Percentiles rank a stretch among this genome's conserved stretches.
Evolutionary conservation across 192 early-diverging fungal species (phyloP).

Genomic region (Jimgerdemannia lactiflua): DNA sequence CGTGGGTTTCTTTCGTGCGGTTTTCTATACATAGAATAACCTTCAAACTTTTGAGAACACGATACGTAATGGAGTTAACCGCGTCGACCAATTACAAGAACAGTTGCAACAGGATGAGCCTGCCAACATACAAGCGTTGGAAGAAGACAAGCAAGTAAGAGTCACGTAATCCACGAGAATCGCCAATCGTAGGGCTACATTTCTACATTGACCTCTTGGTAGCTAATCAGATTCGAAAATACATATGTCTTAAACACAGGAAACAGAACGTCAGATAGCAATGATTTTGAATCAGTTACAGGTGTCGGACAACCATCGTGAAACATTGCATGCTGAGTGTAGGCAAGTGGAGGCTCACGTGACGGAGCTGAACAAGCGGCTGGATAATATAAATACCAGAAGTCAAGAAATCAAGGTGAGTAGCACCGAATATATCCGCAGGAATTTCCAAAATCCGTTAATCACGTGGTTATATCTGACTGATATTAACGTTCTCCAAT

Average conservation of each 20-base stretch:
- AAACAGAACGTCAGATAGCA: slow-evolving; percentile 47
- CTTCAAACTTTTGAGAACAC: neutral
- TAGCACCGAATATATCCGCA: neutral
- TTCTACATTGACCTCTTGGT: no score
- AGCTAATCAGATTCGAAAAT: no score
- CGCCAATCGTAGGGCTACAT: neutral
- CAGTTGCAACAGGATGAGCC: slow-evolving; percentile 59
- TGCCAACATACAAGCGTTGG: slow-evolving; percentile 56
- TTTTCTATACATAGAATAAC: neutral
- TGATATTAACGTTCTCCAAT: neutral
- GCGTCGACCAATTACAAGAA: slow-evolving; percentile 7
- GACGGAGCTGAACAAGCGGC: slow-evolving; percentile 27
- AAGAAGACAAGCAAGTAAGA: slow-evolving; percentile 36
- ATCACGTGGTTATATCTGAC: no score
- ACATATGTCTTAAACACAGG: slow-evolving; percentile 34
- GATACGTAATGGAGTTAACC: neutral
- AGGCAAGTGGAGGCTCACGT: slow-evolving; percentile 39
- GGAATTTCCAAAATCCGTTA: no score
- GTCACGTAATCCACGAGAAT: neutral
- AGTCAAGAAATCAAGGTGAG: slow-evolving; percentile 19
- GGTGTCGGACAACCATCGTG: slow-evolving; percentile 43
- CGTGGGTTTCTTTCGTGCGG: neutral
- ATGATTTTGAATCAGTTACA: slow-evolving; percentile 57
- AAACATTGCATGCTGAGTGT: slow-evolving; percentile 20
- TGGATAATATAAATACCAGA: slow-evolving; percentile 7